Base-by-base conservation (phyloP, 2,329 filamentous ascomycete species). In the Fusarium longipes region DNA sequence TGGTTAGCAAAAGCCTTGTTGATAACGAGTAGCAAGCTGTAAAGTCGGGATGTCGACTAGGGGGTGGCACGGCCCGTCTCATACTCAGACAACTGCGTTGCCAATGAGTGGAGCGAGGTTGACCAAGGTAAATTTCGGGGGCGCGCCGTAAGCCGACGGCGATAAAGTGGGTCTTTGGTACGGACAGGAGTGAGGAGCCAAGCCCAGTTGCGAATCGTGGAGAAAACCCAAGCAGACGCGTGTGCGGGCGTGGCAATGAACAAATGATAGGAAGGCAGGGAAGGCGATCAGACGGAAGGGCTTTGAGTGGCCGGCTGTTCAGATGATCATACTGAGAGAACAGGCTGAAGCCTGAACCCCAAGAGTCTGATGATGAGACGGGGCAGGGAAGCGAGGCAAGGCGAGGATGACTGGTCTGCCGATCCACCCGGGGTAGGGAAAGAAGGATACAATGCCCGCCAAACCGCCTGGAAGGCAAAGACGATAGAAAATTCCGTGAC, bases 401-500 rank as follows among this genome's bases (percentile, higher is more conserved):
- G 62, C 38, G 43, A 68, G 55, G 48, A 51, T 60, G 56, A 64
- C 55, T 51, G 35, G 60, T 48, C 65, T 61, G 68, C 57, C 47
- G 69, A 66, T 63, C 67, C 67, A 68, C 54, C 54, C 58, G 42
- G 57, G 50, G 29, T 59, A 24, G 25, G 20, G 33, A 52, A 36
- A 56, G 50, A 45, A 51, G 20, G 22, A 44, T 17, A 33, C 24
- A 9, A 47, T 38, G 24, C 33, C 36, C 44, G 25, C 32, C 24
- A 39, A 36, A 39, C 42, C 36, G 25, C 25, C 32, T 49, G 44
- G 29, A 30, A 57, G 57, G 38, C 42, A 35, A 44, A 35, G 35
- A 25, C 59, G 44, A 39, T 39, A 50, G 25, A 50, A 60, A 50
- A 67, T 42, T 43, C 32, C 51, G 32, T 49, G 18, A 85, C 85